Conservation (phyloP, 306 rosid species). For the Gastrolobium villosum region DNA sequence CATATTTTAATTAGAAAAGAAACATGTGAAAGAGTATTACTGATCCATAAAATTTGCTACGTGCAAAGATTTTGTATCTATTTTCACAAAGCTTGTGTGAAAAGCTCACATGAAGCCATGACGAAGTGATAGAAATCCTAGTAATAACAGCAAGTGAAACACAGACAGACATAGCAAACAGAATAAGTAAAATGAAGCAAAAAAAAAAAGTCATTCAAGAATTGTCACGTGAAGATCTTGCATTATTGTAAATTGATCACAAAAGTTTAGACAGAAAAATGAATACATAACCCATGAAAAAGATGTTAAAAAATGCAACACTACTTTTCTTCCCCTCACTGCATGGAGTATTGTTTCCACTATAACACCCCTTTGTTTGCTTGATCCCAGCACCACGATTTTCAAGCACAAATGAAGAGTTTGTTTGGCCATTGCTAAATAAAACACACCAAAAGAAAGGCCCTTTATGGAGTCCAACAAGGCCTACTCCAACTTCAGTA, state of each 20-base stretch:
- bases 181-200: not conserved
- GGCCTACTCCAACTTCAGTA: constrained; percentile 84
- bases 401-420: constrained; percentile 85
- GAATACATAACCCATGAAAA: constrained; percentile 41
- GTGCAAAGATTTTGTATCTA: not conserved
- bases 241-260: constrained; percentile 37
- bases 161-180: not conserved
- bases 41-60: not conserved
- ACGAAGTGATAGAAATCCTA: not conserved
- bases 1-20: not conserved
- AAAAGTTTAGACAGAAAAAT: constrained; percentile 49
- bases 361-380: constrained; percentile 86
- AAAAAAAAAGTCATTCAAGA: constrained; percentile 30
- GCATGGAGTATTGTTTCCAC: constrained; percentile 84
- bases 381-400: constrained; percentile 77
- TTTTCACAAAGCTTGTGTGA: not conserved
- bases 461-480: constrained; percentile 75
- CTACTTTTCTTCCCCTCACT: constrained; percentile 52
- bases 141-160: not conserved
- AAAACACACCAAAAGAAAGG: constrained; percentile 87
- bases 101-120: not conserved
- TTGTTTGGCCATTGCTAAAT: constrained; percentile 76
- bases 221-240: constrained; percentile 30
- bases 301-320: constrained; percentile 40
- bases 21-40: not conserved